A percentile compares a stretch with the other conserved stretches of the same genome.
phyloP scores from a whole-genome alignment of 495 filamentous ascomycete species.

The Mycothermus thermophilus region DNA sequence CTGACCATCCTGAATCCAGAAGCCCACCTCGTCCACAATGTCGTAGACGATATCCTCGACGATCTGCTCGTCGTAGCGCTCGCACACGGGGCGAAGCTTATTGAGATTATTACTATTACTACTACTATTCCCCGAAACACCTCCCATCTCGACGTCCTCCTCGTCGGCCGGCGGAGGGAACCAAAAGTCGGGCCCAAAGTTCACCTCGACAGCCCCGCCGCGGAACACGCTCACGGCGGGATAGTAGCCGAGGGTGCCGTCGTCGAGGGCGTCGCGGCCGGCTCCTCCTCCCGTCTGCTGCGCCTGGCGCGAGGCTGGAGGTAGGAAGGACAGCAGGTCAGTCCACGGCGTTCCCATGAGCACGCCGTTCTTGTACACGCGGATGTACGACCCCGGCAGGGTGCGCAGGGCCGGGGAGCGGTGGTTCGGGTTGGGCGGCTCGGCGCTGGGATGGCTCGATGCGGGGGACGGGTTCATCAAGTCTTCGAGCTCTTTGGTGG shows the following conservation, averaged over 20 bases:
- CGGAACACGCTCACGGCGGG: conserved; percentile 85
- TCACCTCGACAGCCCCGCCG: conserved; percentile 79
- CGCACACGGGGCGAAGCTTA: conserved; percentile 46
- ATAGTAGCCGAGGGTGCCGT: conserved; percentile 89
- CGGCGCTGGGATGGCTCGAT: conserved; percentile 26
- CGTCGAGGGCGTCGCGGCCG: conserved; percentile 75
- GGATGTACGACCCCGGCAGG: conserved; percentile 72
- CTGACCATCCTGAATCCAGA: conserved; percentile 53
- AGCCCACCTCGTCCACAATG: conserved; percentile 81
- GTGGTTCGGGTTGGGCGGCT: conserved; percentile 54
- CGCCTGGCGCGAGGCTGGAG: conserved; percentile 73
- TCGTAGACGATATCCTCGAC: conserved; percentile 89
- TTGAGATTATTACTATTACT: conserved; percentile 3
- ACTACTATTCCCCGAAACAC: too few species aligned
- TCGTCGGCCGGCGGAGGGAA: conserved; percentile 50
- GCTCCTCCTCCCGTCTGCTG: conserved; percentile 52
- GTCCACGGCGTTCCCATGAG: conserved; percentile 79
- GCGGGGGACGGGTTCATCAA: conserved; percentile 60
- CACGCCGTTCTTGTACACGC: conserved; percentile 81
- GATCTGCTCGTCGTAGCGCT: conserved; percentile 86
- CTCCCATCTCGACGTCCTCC: conserved; percentile 39
- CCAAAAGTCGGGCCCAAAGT: conserved; percentile 87
- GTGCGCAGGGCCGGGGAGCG: conserved; percentile 60
- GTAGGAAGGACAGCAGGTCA: conserved; percentile 80
- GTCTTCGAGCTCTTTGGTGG: conserved; percentile 79